Evolutionary conservation across 2,329 filamentous ascomycete species (phyloP).

Genomic region (Cladosporium velox): DNA sequence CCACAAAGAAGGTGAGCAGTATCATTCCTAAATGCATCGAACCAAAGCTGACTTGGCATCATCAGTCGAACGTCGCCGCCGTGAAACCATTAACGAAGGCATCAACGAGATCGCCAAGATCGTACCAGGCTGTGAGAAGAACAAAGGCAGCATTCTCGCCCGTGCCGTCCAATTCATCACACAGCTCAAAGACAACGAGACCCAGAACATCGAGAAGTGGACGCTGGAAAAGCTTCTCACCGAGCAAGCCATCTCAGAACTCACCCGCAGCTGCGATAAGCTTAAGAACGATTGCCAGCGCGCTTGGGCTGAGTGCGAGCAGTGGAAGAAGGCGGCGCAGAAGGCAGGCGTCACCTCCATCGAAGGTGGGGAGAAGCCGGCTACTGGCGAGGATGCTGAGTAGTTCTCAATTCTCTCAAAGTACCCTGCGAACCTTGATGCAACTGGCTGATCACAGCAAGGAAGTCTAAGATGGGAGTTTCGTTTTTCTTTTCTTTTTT

Average conservation of each 20-base stretch:
- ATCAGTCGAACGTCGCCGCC: constrained; percentile 87
- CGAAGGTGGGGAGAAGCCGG: constrained; percentile 20
- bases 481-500: not conserved
- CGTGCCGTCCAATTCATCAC: constrained; percentile 92
- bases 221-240: constrained; percentile 86
- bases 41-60: constrained; percentile 19
- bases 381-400: constrained; percentile 9
- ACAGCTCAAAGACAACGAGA: constrained; percentile 90
- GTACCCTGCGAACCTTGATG: not conserved
- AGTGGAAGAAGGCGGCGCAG: constrained; percentile 66
- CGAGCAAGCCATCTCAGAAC: constrained; percentile 84
- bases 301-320: constrained; percentile 74
- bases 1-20: constrained; percentile 85
- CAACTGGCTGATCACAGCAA: not conserved
- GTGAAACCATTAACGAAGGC: constrained; percentile 97
- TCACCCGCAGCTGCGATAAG: constrained; percentile 84
- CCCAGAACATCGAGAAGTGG: constrained; percentile 93
- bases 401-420: not conserved
- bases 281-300: constrained; percentile 78
- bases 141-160: constrained; percentile 95
- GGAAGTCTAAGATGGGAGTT: not conserved
- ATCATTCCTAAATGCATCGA: not conserved
- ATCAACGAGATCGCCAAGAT: constrained; percentile 98
- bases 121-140: constrained; percentile 96
- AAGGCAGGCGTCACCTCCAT: constrained; percentile 32